Evolutionary conservation across 352 stramenopile genomes (phyloP).

Genomic region (Phytophthora citrophthora): DNA sequence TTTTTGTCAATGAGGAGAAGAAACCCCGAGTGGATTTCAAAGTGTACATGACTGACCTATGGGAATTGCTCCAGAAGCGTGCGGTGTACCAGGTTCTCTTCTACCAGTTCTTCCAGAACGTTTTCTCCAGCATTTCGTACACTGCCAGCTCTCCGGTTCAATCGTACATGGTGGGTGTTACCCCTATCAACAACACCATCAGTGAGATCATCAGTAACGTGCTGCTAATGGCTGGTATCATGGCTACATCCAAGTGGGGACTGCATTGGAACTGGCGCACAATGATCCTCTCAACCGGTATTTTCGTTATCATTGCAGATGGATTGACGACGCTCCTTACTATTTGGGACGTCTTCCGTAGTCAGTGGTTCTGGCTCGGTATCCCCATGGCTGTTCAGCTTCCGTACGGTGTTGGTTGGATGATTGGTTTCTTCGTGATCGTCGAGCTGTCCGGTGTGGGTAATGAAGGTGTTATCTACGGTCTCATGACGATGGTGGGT

Average conservation of each 20-base stretch:
- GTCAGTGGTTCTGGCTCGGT: conserved; percentile 51
- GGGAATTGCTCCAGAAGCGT: conserved; percentile 36
- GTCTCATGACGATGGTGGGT: conserved; percentile 45
- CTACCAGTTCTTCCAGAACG: conserved; percentile 44
- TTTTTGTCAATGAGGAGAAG: conserved; percentile 11
- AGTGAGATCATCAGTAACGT: conserved; percentile 32
- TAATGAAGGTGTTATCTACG: conserved; percentile 53
- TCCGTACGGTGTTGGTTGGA: conserved; percentile 37
- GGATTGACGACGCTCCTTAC: conserved; percentile 38
- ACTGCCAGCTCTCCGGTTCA: conserved; percentile 32
- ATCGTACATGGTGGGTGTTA: conserved; percentile 39
- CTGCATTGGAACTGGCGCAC: conserved; percentile 49
- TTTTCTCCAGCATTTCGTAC: conserved; percentile 44
- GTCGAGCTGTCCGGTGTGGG: conserved; percentile 51
- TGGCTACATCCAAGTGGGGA: conserved; percentile 41
- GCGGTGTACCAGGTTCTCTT: conserved; percentile 52
- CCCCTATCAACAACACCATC: conserved; percentile 43
- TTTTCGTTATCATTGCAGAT: conserved; percentile 34
- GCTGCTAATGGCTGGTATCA: conserved; percentile 37
- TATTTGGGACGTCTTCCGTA: conserved; percentile 47
- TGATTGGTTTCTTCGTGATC: conserved; percentile 44
- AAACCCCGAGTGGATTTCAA: conserved; percentile 1
- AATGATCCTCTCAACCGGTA: conserved; percentile 37
- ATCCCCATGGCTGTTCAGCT: conserved; percentile 18
- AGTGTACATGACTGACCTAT: background rate